A percentile compares a stretch with the other conserved stretches of the same genome.
phyloP scores from a whole-genome alignment of 2,329 filamentous ascomycete species.

The Penicillium sp. region DNA sequence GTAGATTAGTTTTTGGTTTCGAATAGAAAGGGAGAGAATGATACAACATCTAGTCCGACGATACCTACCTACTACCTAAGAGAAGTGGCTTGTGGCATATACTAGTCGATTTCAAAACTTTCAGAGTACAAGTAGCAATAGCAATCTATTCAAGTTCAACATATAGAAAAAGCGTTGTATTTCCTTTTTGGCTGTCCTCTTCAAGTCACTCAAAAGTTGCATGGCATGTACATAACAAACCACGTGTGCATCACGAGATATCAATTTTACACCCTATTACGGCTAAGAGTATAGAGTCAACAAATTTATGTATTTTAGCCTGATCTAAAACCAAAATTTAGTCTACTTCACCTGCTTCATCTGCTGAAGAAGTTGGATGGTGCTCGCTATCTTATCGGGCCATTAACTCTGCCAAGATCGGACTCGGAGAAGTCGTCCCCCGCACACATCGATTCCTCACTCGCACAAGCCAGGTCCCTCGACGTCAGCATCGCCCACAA shows the following conservation, averaged over 20 bases:
- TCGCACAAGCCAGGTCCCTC: conserved; percentile 33
- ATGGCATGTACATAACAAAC: background rate
- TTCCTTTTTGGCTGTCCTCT: background rate
- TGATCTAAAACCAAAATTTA: background rate
- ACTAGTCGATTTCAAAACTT: too few species aligned
- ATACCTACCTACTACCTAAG: background rate
- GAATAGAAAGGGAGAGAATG: background rate
- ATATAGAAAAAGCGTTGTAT: background rate
- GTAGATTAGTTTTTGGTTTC: background rate
- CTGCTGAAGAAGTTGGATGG: background rate
- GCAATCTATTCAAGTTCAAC: background rate
- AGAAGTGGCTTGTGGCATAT: background rate
- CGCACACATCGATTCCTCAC: conserved; percentile 38
- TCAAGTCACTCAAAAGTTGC: background rate
- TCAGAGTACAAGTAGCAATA: too few species aligned
- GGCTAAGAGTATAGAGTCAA: background rate
- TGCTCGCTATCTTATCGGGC: conserved; percentile 25
- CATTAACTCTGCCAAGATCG: conserved; percentile 26
- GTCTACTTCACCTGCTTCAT: background rate
- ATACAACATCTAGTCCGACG: background rate
- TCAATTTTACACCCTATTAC: background rate
- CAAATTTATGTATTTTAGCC: background rate
- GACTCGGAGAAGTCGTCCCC: conserved; percentile 33
- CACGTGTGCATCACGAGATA: background rate
- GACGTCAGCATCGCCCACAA: conserved; percentile 37